phyloP scores from a whole-genome alignment of 352 stramenopile genomes.

The Globisporangium spinosum region DNA sequence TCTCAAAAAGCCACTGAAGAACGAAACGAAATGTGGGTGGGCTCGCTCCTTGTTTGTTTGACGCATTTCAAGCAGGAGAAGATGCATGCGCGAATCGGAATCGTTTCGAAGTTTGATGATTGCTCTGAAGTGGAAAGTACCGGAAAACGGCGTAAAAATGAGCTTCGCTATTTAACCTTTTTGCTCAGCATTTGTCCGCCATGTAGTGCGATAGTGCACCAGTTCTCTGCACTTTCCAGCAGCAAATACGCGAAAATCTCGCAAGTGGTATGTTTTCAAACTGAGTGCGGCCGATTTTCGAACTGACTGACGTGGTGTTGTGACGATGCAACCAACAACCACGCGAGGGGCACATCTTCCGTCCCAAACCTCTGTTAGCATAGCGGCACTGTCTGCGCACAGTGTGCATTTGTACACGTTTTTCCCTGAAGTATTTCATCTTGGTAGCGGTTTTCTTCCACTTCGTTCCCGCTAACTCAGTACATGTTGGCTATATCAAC shows the following conservation, averaged over 20 bases:
- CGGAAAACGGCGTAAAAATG: not conserved
- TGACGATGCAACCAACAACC: conserved; percentile 3
- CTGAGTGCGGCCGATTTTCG: not conserved
- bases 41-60: not conserved
- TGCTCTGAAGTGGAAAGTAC: not conserved
- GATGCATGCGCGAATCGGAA: not conserved
- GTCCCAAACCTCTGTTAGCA: not conserved
- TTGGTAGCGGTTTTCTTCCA: not conserved
- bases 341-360: conserved; percentile 4
- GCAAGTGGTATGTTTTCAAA: not conserved
- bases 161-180: not conserved
- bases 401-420: not conserved
- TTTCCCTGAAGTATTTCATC: not conserved
- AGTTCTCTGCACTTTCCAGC: not conserved
- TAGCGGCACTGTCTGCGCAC: not conserved
- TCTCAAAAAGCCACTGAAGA: not conserved
- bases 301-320: conserved; percentile 11
- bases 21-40: not conserved
- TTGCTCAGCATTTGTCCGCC: not conserved
- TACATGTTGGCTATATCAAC: not conserved
- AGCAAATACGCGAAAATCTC: not conserved
- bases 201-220: not conserved
- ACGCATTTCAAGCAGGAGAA: not conserved
- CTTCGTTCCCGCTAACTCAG: not conserved
- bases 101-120: not conserved